Evolutionary conservation across 495 filamentous ascomycete species (phyloP).

Genomic region (Neurospora sp.): DNA sequence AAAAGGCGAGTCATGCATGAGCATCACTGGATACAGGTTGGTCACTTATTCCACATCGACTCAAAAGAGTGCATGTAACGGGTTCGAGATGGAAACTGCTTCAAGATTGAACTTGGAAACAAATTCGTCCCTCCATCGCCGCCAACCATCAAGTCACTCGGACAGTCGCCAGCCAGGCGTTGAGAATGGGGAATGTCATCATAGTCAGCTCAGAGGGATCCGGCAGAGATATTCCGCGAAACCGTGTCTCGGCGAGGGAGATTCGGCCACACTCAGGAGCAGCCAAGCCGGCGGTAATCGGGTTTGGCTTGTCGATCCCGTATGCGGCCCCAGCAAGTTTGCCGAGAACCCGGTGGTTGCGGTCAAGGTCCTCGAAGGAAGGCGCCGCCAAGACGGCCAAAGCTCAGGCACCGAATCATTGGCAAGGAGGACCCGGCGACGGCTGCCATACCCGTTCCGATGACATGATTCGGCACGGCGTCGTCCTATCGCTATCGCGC

Average conservation of each 20-base stretch:
- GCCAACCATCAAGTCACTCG: not conserved
- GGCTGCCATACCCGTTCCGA: not conserved
- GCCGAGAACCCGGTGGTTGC: not conserved
- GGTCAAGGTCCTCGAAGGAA: not conserved
- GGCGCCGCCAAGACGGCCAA: not conserved
- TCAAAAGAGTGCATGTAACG: not conserved
- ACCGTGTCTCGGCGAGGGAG: not conserved
- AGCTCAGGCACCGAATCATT: not conserved
- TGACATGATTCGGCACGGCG: not conserved
- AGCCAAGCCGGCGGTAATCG: not conserved
- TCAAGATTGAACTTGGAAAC: not conserved
- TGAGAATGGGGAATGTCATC: not conserved
- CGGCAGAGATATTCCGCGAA: not conserved
- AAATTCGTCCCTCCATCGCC: not conserved
- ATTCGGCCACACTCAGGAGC: not conserved
- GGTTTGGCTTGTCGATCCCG: not conserved
- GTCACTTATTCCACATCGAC: not conserved
- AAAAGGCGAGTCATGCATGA: not conserved
- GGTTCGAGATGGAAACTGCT: not conserved
- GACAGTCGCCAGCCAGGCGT: not conserved
- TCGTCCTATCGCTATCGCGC: not conserved
- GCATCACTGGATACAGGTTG: not conserved
- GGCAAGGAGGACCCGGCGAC: not conserved
- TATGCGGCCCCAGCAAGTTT: not conserved
- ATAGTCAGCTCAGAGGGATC: not conserved